Conservation (phyloP, 2,329 filamentous ascomycete species). For the Pestalotiopsis sp. region DNA sequence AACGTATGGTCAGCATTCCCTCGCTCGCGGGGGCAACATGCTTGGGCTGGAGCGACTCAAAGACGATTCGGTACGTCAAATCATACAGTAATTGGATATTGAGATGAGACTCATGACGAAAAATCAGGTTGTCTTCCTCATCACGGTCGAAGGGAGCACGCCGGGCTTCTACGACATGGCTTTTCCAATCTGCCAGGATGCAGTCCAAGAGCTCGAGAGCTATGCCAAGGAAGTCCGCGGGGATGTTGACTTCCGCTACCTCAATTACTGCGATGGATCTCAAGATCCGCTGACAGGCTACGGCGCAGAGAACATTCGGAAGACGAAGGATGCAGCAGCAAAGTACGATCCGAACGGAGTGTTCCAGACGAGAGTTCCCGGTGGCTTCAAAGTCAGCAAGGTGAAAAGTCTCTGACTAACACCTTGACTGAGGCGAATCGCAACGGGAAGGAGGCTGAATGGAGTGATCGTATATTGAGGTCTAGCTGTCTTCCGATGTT, state of each 20-base stretch:
- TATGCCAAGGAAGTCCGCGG: conserved; percentile 17
- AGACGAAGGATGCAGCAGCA: conserved; percentile 30
- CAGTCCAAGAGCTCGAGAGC: conserved; percentile 23
- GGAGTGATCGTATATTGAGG: no score
- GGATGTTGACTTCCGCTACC: conserved; percentile 34
- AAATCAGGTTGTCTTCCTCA: conserved; percentile 4
- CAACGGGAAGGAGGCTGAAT: no score
- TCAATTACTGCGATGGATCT: conserved; percentile 39
- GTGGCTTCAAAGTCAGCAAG: conserved; percentile 36
- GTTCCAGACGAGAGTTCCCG: conserved; percentile 38
- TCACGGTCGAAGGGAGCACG: conserved; percentile 5
- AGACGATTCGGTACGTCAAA: conserved; percentile 26
- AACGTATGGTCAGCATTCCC: conserved; percentile 34
- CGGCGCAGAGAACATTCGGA: conserved; percentile 33
- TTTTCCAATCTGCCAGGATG: conserved; percentile 32
- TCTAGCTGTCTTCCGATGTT: no score
- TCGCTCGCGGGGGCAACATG: conserved; percentile 40
- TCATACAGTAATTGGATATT: not conserved
- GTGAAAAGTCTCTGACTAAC: not conserved
- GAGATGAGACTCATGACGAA: not conserved
- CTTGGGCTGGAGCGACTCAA: conserved; percentile 37
- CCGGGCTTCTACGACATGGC: conserved; percentile 28
- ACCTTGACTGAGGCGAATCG: no score
- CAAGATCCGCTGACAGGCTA: conserved; percentile 35
- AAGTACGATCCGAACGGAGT: conserved; percentile 39